These are phyloP conservation scores for Suillus plorans DNA, from an alignment of 768 basidiomycete species.

Conservation along the genomic window DNA sequence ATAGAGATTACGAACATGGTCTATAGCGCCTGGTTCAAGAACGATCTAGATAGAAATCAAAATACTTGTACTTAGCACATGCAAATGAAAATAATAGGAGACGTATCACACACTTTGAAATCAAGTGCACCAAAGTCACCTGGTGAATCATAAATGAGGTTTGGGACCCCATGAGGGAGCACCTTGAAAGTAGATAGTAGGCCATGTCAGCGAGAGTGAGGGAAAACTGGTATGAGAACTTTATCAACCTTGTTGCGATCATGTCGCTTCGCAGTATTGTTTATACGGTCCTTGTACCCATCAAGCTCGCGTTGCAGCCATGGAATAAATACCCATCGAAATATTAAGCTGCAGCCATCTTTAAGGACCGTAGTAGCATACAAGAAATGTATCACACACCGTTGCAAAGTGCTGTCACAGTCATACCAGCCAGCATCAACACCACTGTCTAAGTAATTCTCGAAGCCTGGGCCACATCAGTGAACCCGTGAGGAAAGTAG, in stretches of 20 bases:
- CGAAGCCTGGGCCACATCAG: too few relatives aligned
- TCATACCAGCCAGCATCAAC: too few relatives aligned
- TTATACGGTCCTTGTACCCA: too few relatives aligned
- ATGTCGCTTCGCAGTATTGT: constrained; percentile 3
- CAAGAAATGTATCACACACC: too few relatives aligned
- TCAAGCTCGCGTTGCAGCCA: too few relatives aligned
- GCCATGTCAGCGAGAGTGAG: neutral
- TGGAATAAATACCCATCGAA: too few relatives aligned
- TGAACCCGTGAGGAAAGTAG: too few relatives aligned
- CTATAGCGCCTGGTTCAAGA: neutral
- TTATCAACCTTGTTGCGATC: neutral
- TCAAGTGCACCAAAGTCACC: constrained; percentile 27
- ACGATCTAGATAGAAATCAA: neutral
- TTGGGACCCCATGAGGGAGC: constrained; percentile 39
- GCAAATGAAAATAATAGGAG: neutral
- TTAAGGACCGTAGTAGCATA: too few relatives aligned
- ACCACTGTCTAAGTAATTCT: too few relatives aligned
- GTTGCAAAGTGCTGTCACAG: too few relatives aligned
- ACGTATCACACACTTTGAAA: constrained; percentile 31
- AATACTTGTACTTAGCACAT: neutral
- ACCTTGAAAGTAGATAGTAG: constrained; percentile 4
- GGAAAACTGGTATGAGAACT: neutral
- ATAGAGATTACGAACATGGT: neutral
- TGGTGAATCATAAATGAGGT: constrained; percentile 32
- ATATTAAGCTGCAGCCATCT: too few relatives aligned